Evolutionary conservation across 495 filamentous ascomycete species (phyloP).

Genomic region (Aspergillus leporis): DNA sequence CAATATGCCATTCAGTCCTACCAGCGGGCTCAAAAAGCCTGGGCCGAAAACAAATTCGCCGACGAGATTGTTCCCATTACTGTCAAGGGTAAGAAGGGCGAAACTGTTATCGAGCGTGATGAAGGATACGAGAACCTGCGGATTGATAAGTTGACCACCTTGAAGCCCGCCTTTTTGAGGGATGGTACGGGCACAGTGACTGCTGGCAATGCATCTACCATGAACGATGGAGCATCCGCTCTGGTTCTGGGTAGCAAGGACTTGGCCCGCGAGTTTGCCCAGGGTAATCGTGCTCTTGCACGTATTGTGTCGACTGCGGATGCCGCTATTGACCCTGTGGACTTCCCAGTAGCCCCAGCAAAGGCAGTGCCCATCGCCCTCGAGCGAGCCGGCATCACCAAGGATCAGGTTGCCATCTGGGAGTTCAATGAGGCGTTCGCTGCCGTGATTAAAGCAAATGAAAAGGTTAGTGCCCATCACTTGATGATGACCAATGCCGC

Average conservation of each 20-base stretch:
- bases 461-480: conserved; percentile 58
- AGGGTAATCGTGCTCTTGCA: conserved; percentile 73
- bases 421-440: conserved; percentile 99
- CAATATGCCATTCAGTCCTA: conserved; percentile 87
- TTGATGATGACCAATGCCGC: background rate
- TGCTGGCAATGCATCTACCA: conserved; percentile 86
- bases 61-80: conserved; percentile 88
- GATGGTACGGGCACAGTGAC: conserved; percentile 88
- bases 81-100: conserved; percentile 80
- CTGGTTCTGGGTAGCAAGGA: conserved; percentile 78
- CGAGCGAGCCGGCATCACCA: conserved; percentile 80
- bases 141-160: conserved; percentile 75
- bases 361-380: conserved; percentile 92
- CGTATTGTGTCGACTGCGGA: conserved; percentile 84
- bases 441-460: conserved; percentile 92
- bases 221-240: conserved; percentile 95
- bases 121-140: conserved; percentile 87
- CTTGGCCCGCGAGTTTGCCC: conserved; percentile 72
- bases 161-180: conserved; percentile 88
- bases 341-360: conserved; percentile 92
- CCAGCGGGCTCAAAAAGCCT: conserved; percentile 84
- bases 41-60: conserved; percentile 73
- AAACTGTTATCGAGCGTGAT: conserved; percentile 73
- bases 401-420: conserved; percentile 89
- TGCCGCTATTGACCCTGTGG: conserved; percentile 88